Base-by-base conservation (phyloP, 805 yeast genomes). In the Jamesozyma piceae region DNA sequence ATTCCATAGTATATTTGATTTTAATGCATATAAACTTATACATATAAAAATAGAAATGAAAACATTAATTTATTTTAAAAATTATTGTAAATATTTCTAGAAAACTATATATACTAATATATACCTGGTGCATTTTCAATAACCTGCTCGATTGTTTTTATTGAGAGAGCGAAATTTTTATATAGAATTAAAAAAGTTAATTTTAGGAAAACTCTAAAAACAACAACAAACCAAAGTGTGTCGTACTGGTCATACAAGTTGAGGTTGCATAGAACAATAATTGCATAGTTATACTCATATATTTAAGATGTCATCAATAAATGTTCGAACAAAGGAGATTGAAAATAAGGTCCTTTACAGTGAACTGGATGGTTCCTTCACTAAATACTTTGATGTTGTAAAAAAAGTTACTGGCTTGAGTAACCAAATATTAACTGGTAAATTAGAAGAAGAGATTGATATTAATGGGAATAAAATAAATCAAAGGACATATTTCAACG, bases 311-410 rank as follows among this genome's bases (percentile, higher is more conserved):
- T 31, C 42, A 27, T 35, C 48, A 19, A 48, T 43, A 13, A 37
- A 45, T 10, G 18, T 31, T 5, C 54, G 54, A 38, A 44, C 42
- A 5, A 51, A 45, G 21, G 49, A 50, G 34, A 54, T 56, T 17
- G 47, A 50, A 20, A 49, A 43, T 13, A 57, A 56, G 38, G 61
- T 57, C 2, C 44, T 38, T 8, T 56, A 49, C 38, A 55, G 54
- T 41, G 62, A 57, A 34, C 47, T 48, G 5, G 63, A 60, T 39
- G 34, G 47, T 14, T 47, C 54, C 3, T 53, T 51, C 35, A 53
- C 52, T 35, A 52, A 47, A 27, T 60, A 60, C 37, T 14, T 54
- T 14, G 61, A 56, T 19, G 43, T 47, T 17, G 42, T 54, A 17
- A 44, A 44, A 14, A 54, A 50, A 37, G 49, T 50, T 3, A 48